Conservation (phyloP, 2,329 filamentous ascomycete genomes). For the Penicillium decumbens region DNA sequence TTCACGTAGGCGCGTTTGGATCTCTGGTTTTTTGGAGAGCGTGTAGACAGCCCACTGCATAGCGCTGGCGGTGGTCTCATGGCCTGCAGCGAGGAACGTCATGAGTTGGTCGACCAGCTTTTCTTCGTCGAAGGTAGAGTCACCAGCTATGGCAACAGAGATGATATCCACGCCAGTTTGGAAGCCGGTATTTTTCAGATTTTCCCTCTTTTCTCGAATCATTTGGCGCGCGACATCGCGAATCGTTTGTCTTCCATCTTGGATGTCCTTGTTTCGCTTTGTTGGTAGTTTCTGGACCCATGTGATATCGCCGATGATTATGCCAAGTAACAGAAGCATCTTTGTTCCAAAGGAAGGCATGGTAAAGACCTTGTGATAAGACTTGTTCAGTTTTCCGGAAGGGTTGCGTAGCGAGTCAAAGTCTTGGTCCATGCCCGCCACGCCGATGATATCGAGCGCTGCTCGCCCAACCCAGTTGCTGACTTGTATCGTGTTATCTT, state of each 20-base stretch:
- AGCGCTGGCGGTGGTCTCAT: slow-evolving; percentile 74
- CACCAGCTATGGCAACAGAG: slow-evolving; percentile 71
- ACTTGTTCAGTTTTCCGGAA: slow-evolving; percentile 52
- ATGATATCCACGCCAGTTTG: slow-evolving; percentile 64
- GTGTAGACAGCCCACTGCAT: slow-evolving; percentile 72
- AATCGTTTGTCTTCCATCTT: slow-evolving; percentile 54
- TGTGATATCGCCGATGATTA: too few species aligned
- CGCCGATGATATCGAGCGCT: slow-evolving; percentile 71
- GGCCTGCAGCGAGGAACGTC: slow-evolving; percentile 79
- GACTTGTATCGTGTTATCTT: slow-evolving; percentile 52
- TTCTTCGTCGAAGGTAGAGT: slow-evolving; percentile 70
- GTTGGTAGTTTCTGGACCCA: slow-evolving; percentile 63
- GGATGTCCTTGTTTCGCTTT: slow-evolving; percentile 62
- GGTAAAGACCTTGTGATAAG: slow-evolving; percentile 48
- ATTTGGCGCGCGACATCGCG: slow-evolving; percentile 63
- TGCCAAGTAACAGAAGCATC: too few species aligned
- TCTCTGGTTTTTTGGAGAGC: slow-evolving; percentile 60
- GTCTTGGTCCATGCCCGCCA: slow-evolving; percentile 66
- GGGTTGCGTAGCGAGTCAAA: slow-evolving; percentile 63
- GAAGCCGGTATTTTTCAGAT: slow-evolving; percentile 34
- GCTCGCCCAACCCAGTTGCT: slow-evolving; percentile 61
- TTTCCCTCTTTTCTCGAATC: slow-evolving; percentile 64
- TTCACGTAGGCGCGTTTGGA: slow-evolving; percentile 62
- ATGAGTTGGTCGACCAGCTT: slow-evolving; percentile 84
- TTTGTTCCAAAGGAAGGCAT: too few species aligned